Base-by-base conservation (phyloP, 1,284 basidiomycete genomes). In the Inonotus obliquus region DNA sequence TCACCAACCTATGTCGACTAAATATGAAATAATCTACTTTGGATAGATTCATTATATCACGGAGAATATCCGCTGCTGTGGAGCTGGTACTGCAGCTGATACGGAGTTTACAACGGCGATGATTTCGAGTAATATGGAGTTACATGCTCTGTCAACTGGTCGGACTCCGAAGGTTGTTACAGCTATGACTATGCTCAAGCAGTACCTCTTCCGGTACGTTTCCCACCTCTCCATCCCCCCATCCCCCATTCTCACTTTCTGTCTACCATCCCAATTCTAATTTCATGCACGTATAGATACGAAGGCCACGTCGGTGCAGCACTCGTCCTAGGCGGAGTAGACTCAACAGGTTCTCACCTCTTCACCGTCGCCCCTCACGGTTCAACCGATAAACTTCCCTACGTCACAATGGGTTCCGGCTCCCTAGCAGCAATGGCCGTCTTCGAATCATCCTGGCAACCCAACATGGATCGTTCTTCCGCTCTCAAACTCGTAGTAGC, bases 401-500 rank as follows among this genome's bases (percentile, higher is more conserved):
- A 98, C 70, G 96, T 99, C 35, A 98, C 97, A 0, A 99, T 99
- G 96, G 97, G 97, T 37, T 95, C 92, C 4, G 97, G 97, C 64
- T 91, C 86, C 69, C 80, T 98, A 54, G 97, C 97, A 1, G 97
- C 96, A 25, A 99, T 99, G 97, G 94, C 96, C 14, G 91, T 99
- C 13, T 99, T 99, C 69, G 97, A 99, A 74, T 87, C 84, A 59
- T 74, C 81, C 13, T 99, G 95, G 95, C 82, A 80, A 70, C 81
- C 92, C 45, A 79, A 92, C 72, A 86, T 99, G 86, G 82, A 85
- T 69, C 84, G 91, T 54, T 80, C 85, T 60, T 89, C 91, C 52
- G 96, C 96, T 0, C 84, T 98, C 61, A 78, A 80, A 21, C 81
- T 99, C 11, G 96, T 98, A 21, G 86, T 89, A 48, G 82, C 86